A percentile compares a stretch with the other conserved stretches of the same genome.
Conservation (phyloP, 176 grass and related monocot genomes). For the Calamus simplicifolius region DNA sequence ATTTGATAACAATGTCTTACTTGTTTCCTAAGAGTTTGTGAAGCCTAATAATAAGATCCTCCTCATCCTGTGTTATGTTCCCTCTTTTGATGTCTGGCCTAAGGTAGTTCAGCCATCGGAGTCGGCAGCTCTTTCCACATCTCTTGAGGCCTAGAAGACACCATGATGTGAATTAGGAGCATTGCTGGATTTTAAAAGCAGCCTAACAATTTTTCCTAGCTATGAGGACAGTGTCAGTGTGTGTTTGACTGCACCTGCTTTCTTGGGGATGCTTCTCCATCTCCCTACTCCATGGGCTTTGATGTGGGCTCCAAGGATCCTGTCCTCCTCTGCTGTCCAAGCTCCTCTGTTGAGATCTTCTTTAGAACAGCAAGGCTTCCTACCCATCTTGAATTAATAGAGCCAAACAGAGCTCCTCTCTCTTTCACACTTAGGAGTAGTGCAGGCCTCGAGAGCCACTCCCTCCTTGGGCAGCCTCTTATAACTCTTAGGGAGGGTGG, state of each 20-base stretch:
- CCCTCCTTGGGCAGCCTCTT: too few species aligned
- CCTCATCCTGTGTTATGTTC: not conserved
- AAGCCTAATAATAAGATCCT: slow-evolving; percentile 1
- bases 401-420: too few species aligned
- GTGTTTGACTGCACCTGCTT: not conserved
- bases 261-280: slow-evolving; percentile 11
- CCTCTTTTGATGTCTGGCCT: slow-evolving; percentile 5
- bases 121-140: slow-evolving; percentile 1
- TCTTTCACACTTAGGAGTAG: too few species aligned
- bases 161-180: not conserved
- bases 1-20: not conserved
- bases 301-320: slow-evolving; percentile 1
- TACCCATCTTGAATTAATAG: not conserved
- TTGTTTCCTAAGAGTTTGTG: slow-evolving; percentile 1
- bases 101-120: slow-evolving; percentile 3
- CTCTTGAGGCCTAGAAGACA: not conserved
- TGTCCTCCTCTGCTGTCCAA: slow-evolving; percentile 10
- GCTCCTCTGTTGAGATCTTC: not conserved
- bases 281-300: not conserved
- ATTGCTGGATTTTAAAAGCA: too few species aligned
- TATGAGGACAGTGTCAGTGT: too few species aligned
- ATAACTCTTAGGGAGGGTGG: too few species aligned
- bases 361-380: not conserved
- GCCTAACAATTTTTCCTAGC: too few species aligned
- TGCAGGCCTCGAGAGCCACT: too few species aligned